Evolutionary conservation across 257 asterid species (phyloP), one percentile per base, ranked within the genome.

Genomic region (Nyctanthes arbortristis): DNA sequence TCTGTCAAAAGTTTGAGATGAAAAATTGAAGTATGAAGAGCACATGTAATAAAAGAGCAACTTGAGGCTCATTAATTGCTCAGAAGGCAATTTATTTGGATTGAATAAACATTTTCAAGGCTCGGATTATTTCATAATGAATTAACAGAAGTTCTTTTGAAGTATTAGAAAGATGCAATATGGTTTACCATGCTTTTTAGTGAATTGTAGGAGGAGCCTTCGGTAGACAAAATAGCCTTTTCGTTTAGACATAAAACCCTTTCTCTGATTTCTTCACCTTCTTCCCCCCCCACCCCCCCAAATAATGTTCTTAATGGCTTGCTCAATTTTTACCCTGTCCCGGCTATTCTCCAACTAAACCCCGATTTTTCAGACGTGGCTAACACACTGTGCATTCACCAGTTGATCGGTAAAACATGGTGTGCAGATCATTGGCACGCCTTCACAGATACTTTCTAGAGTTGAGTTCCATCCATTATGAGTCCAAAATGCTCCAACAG

Each of bases 391-490:
- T 10, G 86, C 79, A 65, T 84, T 84, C 69, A 72, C 81, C 14
- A 47, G 64, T 59, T 84, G 89, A 29, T 84, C 87, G 0, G 83
- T 71, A 33, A 62, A 75, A 34, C 71, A 68, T 8, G 89, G 89
- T 57, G 61, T 58, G 29, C 89, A 81, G n/a, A 84, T 73, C 86
- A 84, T 78, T 1, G 86, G 86, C 6, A 84, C 86, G 24, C 86
- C 89, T 34, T 71, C 88, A 7, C 81, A 75, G 0, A 77, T 68
- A 12, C 78, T 35, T 52, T 83, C 83, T 1, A 83, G 25, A 6
- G 85, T 83, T 24, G 85, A 80, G 33, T 83, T 83, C 83, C 83
- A 80, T 24, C 85, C 88, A 29, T 28, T 52, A 22, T 84, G 87
- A 0, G 84, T 84, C 69, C 76, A 70, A 59, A 81, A 81, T 4